Base-by-base conservation (phyloP, 2,329 filamentous ascomycete species). In the Macrophomina phaseolina region DNA sequence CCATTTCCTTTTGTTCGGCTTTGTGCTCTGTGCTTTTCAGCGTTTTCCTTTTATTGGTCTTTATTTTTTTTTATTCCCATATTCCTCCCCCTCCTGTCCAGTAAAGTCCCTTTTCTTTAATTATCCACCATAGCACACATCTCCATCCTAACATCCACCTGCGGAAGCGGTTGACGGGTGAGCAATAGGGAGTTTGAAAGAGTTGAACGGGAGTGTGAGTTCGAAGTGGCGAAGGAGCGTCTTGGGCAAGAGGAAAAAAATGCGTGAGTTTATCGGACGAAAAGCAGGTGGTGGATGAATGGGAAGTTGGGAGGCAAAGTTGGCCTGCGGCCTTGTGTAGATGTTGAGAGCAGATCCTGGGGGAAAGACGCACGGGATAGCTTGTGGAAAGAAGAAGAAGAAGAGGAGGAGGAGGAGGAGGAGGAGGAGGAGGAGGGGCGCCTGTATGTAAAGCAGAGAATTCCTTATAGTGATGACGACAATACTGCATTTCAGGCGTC, bases 401-500 rank as follows among this genome's bases (percentile, higher is more conserved):
- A n/a, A n/a, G n/a, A 12, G 52, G n/a, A 7, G 28, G 42, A 6
- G 12, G 7, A 28, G n/a, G n/a, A 28, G n/a, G n/a, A 12, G 52
- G n/a, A 7, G 28, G 42, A 6, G 12, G 7, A 28, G n/a, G n/a
- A 28, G n/a, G n/a, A 23, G 18, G 58, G 58, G 58, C 58, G 58
- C 58, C 58, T 62, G 58, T 62, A 62, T 62, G 45, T 62, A 62
- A 49, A 62, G 45, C 32, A 38, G 14, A 52, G 23, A 49, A 5
- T 32, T 45, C 58, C 30, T 38, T 45, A 62, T 62, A 62, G 40
- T 62, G 58, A 62, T 62, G 58, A 62, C 32, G 58, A 62, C 58
- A 62, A 62, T 62, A 38, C 58, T 51, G 45, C 58, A 62, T 62
- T 38, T 49, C 58, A 49, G 58, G 58, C 58, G 58, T 62, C 45